Conservation (phyloP, 495 filamentous ascomycete genomes). For the Stereocaulon alpinum region DNA sequence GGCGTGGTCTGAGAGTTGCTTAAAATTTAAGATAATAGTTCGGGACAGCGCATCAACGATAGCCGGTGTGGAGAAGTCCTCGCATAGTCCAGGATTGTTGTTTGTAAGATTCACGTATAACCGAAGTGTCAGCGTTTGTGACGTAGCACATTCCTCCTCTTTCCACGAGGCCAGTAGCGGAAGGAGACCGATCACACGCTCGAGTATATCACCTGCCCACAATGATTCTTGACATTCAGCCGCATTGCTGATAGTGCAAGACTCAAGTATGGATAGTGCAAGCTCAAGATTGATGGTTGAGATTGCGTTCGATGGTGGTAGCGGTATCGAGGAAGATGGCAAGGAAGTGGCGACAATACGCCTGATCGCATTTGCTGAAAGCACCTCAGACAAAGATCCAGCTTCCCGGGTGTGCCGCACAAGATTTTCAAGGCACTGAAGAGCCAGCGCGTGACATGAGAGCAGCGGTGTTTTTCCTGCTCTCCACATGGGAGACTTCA, state of each 20-base stretch:
- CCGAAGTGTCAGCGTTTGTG: slow-evolving; percentile 42
- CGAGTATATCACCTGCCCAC: slow-evolving; percentile 14
- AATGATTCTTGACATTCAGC: slow-evolving; percentile 22
- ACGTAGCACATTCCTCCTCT: slow-evolving; percentile 9
- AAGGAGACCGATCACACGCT: slow-evolving; percentile 16
- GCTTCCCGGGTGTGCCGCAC: slow-evolving; percentile 42
- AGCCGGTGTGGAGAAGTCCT: slow-evolving; percentile 48
- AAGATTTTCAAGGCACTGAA: slow-evolving; percentile 55
- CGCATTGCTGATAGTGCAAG: slow-evolving; percentile 34
- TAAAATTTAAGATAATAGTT: slow-evolving; percentile 36
- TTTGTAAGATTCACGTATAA: slow-evolving; percentile 84
- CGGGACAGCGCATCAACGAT: slow-evolving; percentile 47
- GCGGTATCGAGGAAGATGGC: background rate
- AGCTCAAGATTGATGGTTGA: slow-evolving; percentile 18
- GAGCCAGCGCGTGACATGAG: slow-evolving; percentile 51
- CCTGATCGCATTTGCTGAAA: slow-evolving; percentile 40
- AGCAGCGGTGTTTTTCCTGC: slow-evolving; percentile 39
- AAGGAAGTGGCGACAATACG: slow-evolving; percentile 41
- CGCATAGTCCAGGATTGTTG: slow-evolving; percentile 57
- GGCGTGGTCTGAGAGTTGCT: slow-evolving; percentile 31
- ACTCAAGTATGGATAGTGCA: slow-evolving; percentile 56
- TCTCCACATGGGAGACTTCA: slow-evolving; percentile 46
- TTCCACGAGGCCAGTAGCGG: slow-evolving; percentile 14
- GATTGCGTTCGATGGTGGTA: background rate
- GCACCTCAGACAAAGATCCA: slow-evolving; percentile 38